phyloP scores from a whole-genome alignment of 257 asterid species.

The Solanum dulcamara region DNA sequence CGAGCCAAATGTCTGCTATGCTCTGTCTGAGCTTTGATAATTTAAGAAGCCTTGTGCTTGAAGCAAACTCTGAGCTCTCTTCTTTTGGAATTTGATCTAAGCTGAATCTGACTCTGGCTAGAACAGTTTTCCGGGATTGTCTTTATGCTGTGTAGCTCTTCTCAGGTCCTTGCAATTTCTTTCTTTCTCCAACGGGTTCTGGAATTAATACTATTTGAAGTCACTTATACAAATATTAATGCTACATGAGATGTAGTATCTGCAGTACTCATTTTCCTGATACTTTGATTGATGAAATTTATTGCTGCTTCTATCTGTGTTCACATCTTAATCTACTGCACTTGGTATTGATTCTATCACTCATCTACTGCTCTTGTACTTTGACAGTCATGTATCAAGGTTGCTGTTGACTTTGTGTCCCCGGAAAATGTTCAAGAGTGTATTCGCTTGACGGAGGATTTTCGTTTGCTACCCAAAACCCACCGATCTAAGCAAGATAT shows the following conservation, averaged over 20 bases:
- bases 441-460: slow-evolving; percentile 30
- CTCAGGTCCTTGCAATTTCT: neutral
- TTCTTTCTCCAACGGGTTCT: neutral
- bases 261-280: neutral
- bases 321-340: neutral
- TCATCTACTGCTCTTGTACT: neutral
- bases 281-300: neutral
- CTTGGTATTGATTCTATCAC: neutral
- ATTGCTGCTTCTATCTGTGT: neutral
- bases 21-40: neutral
- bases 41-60: neutral
- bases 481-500: slow-evolving; percentile 41
- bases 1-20: neutral
- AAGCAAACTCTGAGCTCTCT: neutral
- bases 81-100: neutral
- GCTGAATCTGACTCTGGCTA: neutral
- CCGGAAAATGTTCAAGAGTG: slow-evolving; percentile 36
- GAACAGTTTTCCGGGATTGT: neutral
- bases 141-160: neutral
- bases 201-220: neutral
- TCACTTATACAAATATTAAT: neutral
- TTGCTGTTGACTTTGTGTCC: slow-evolving; percentile 37
- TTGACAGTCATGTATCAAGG: slow-evolving; percentile 34
- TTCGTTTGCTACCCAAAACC: slow-evolving; percentile 33
- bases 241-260: neutral